These are phyloP conservation scores for Pseudocercospora macadamiae DNA, from an alignment of 2,329 filamentous ascomycete species.

Conservation along the genomic window DNA sequence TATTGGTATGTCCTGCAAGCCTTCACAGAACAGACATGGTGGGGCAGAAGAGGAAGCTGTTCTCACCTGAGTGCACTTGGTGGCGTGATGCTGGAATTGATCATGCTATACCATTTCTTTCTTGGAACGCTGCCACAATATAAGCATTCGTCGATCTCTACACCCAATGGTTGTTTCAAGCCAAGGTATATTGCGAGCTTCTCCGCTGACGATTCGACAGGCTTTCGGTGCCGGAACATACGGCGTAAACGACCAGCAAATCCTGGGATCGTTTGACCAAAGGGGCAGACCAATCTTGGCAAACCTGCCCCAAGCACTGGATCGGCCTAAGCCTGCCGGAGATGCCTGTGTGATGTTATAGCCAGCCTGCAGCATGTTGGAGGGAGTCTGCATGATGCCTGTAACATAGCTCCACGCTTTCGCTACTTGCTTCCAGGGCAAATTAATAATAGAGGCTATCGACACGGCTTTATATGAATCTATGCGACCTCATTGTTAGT, in stretches of 20 bases:
- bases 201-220: not conserved
- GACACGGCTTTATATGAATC: not conserved
- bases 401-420: slow-evolving; percentile 5
- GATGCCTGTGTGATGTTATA: slow-evolving; percentile 1
- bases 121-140: not conserved
- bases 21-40: not conserved
- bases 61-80: no score
- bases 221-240: not conserved
- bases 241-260: not conserved
- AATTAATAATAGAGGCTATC: not conserved
- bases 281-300: not conserved
- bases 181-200: not conserved
- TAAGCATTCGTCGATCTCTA: not conserved
- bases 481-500: not conserved
- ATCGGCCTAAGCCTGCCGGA: slow-evolving; percentile 6
- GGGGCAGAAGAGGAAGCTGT: no score
- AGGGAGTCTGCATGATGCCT: slow-evolving; percentile 8
- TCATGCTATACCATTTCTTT: not conserved
- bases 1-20: not conserved
- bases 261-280: not conserved
- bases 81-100: not conserved
- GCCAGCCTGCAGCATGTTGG: slow-evolving; percentile 10
- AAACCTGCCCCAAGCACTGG: not conserved
- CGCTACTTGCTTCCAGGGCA: not conserved
- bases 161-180: not conserved